Evolutionary conservation across 768 basidiomycete genomes (phyloP).

Genomic region (Rossbeevera mucosa): DNA sequence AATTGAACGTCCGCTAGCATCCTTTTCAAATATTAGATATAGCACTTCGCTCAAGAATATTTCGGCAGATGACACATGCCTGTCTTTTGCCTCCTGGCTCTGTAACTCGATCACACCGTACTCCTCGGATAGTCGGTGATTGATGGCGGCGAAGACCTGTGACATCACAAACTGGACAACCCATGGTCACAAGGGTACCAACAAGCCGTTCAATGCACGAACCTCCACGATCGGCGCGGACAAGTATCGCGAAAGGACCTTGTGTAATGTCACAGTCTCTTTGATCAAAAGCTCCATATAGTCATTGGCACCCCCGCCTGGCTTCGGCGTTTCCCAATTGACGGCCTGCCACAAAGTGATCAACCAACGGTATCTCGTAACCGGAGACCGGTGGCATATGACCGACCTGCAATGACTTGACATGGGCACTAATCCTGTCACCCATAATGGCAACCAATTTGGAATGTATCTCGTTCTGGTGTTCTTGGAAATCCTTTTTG

Average conservation of each 20-base stretch:
- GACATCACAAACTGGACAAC: conserved; percentile 78
- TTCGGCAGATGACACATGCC: conserved; percentile 41
- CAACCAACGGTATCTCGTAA: conserved; percentile 2
- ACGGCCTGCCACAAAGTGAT: conserved; percentile 47
- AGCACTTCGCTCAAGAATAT: conserved; percentile 4
- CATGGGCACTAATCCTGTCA: conserved; percentile 83
- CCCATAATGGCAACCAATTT: conserved; percentile 99
- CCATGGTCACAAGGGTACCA: conserved; percentile 9
- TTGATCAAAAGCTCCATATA: conserved; percentile 93
- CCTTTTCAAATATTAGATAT: conserved; percentile 38
- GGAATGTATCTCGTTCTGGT: conserved; percentile 97
- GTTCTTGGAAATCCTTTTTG: conserved; percentile 91
- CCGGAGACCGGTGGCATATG: conserved; percentile 8
- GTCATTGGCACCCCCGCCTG: conserved; percentile 64
- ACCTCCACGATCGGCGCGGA: conserved; percentile 79
- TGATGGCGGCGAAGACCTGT: conserved; percentile 91
- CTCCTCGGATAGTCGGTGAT: conserved; percentile 84
- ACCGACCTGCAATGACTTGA: conserved; percentile 71
- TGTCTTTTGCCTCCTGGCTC: conserved; percentile 76
- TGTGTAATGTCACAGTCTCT: conserved; percentile 93
- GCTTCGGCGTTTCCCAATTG: conserved; percentile 67
- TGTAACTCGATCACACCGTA: conserved; percentile 80
- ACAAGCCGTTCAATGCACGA: conserved; percentile 12
- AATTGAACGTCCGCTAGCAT: conserved; percentile 76
- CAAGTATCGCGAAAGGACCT: conserved; percentile 90